These are phyloP conservation scores for Ophiostoma ulmi DNA, from an alignment of 2,329 filamentous ascomycete species.

Conservation along the genomic window DNA sequence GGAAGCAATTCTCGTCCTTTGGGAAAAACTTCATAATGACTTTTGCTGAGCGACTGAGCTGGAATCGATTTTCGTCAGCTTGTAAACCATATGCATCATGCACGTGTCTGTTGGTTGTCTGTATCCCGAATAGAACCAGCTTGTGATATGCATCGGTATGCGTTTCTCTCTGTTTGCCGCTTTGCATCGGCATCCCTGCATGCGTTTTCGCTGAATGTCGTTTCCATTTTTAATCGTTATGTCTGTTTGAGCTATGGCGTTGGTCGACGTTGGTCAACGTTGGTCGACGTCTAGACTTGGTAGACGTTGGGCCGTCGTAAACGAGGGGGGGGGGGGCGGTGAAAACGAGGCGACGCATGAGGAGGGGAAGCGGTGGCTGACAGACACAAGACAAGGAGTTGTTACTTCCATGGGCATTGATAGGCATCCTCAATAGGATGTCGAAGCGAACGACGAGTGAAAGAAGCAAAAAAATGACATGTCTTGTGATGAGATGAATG, in stretches of 20 bases:
- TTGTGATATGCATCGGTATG: neutral
- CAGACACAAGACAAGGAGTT: too few relatives aligned
- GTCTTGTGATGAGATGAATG: neutral
- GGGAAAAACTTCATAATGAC: too few relatives aligned
- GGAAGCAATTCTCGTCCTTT: too few relatives aligned
- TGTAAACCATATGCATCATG: neutral
- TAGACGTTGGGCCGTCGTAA: too few relatives aligned
- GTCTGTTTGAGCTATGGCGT: too few relatives aligned
- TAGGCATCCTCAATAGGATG: neutral
- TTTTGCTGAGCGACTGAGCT: too few relatives aligned
- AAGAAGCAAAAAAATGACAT: neutral
- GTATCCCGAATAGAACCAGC: too few relatives aligned
- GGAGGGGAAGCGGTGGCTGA: neutral
- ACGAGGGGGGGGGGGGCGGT: neutral
- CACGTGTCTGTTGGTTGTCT: neutral
- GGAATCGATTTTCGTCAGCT: neutral
- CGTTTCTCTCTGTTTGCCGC: neutral
- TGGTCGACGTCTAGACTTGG: neutral
- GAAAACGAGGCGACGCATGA: slow-evolving; percentile 26
- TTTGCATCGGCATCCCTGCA: neutral
- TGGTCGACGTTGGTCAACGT: neutral
- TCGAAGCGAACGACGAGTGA: neutral
- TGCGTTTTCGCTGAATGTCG: neutral
- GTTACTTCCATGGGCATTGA: neutral
- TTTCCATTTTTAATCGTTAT: too few relatives aligned